A percentile compares a stretch with the other conserved stretches of the same genome.
These are phyloP conservation scores for Tricholoma matsutake DNA, from an alignment of 768 basidiomycete species.

Conservation along the genomic window DNA sequence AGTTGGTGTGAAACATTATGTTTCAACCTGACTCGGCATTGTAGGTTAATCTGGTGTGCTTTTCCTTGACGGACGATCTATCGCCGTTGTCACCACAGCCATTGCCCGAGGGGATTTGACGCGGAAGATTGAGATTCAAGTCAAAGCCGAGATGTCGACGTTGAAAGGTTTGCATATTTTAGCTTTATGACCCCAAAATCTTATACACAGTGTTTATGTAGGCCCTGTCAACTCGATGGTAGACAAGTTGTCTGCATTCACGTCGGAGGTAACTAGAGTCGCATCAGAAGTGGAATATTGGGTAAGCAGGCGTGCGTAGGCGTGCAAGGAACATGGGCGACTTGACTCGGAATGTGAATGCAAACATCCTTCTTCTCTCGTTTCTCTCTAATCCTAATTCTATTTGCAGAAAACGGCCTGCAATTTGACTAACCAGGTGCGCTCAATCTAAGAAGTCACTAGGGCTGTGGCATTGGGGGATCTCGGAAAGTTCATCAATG, in stretches of 20 bases:
- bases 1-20: not conserved
- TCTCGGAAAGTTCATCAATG: constrained; percentile 77
- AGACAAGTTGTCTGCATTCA: constrained; percentile 83
- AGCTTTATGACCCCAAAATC: constrained; percentile 1
- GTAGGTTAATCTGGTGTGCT: constrained; percentile 79
- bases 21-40: not conserved
- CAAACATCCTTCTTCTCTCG: constrained; percentile 22
- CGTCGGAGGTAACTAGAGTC: constrained; percentile 78
- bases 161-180: constrained; percentile 54
- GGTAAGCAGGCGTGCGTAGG: constrained; percentile 90
- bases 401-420: constrained; percentile 72
- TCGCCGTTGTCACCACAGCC: constrained; percentile 82
- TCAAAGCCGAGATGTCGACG: constrained; percentile 78
- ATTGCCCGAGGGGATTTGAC: constrained; percentile 89
- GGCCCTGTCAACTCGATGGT: constrained; percentile 91
- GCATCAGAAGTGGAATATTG: constrained; percentile 88
- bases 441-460: constrained; percentile 88
- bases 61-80: constrained; percentile 77
- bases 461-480: constrained; percentile 87
- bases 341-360: constrained; percentile 86
- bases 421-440: constrained; percentile 81
- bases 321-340: constrained; percentile 94
- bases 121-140: constrained; percentile 52
- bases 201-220: constrained; percentile 11
- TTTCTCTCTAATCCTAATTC: not conserved